Conservation (phyloP, 2,329 filamentous ascomycete genomes). For the Graphium sp. region DNA sequence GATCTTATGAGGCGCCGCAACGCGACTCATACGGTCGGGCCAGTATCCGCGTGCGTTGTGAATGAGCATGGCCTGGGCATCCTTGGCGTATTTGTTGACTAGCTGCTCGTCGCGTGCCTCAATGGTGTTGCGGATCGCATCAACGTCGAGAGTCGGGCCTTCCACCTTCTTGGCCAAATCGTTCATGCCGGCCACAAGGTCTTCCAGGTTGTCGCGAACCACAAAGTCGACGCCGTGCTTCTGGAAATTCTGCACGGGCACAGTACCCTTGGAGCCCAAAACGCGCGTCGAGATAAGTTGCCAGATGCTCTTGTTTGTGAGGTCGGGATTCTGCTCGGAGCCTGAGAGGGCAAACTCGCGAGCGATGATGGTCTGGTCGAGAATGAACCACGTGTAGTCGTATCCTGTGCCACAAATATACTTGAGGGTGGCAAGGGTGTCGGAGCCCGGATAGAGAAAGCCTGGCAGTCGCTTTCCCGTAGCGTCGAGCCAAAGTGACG, state of each 20-base stretch:
- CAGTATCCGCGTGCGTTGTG: conserved; percentile 37
- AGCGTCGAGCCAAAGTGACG: conserved; percentile 45
- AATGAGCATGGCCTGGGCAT: conserved; percentile 45
- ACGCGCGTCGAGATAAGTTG: conserved; percentile 29
- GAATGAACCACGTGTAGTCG: conserved; percentile 48
- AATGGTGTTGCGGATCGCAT: conserved; percentile 25
- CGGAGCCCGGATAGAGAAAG: conserved; percentile 36
- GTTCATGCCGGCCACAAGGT: conserved; percentile 42
- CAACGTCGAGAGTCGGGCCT: conserved; percentile 29
- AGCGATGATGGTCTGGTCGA: conserved; percentile 40
- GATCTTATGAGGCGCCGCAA: conserved; percentile 35
- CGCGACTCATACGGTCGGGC: conserved; percentile 30
- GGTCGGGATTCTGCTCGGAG: conserved; percentile 45
- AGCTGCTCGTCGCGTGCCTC: conserved; percentile 38
- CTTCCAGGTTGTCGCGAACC: conserved; percentile 34
- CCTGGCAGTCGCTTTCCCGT: conserved; percentile 39
- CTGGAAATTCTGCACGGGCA: conserved; percentile 39
- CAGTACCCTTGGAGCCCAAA: conserved; percentile 30
- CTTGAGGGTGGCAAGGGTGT: conserved; percentile 39
- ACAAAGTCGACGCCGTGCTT: conserved; percentile 43
- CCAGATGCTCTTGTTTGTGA: conserved; percentile 39
- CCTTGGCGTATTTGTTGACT: conserved; percentile 38
- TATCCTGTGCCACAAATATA: conserved; percentile 43
- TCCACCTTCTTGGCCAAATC: conserved; percentile 25
- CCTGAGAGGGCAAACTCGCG: conserved; percentile 45